Conservation (phyloP, 345 rosid species). For the Salix suchowensis region DNA sequence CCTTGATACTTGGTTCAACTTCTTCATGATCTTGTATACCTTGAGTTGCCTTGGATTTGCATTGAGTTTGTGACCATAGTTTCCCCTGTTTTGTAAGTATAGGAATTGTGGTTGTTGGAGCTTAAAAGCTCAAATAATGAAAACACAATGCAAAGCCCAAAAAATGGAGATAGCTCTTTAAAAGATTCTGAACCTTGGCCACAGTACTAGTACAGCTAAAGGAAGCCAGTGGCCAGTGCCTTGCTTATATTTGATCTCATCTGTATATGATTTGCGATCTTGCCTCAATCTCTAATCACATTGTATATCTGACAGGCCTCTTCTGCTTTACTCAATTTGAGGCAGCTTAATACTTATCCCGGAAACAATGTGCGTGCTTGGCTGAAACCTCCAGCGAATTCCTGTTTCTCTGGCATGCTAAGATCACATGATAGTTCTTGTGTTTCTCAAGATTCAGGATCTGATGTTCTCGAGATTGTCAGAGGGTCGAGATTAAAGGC, state of each 20-base stretch:
- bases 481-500: constrained; percentile 66
- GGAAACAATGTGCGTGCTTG: constrained; percentile 35
- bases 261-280: constrained; percentile 6
- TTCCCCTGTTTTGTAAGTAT: constrained; percentile 15
- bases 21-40: not conserved
- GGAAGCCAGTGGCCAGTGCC: constrained; percentile 58
- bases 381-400: constrained; percentile 33
- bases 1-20: not conserved
- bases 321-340: constrained; percentile 36
- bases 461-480: constrained; percentile 62
- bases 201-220: constrained; percentile 42
- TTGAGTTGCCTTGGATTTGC: not conserved
- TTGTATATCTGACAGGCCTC: constrained; percentile 45
- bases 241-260: constrained; percentile 28
- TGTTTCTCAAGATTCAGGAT: constrained; percentile 55
- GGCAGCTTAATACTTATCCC: constrained; percentile 36
- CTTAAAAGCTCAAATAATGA: constrained; percentile 37
- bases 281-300: constrained; percentile 4
- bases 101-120: constrained; percentile 42
- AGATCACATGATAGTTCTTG: constrained; percentile 26
- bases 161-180: constrained; percentile 26
- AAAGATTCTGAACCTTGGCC: constrained; percentile 43
- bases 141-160: constrained; percentile 32
- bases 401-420: constrained; percentile 25
- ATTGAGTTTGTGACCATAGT: not conserved